Base-by-base conservation (phyloP, 805 yeast genomes). In the Candida nemodendra region DNA sequence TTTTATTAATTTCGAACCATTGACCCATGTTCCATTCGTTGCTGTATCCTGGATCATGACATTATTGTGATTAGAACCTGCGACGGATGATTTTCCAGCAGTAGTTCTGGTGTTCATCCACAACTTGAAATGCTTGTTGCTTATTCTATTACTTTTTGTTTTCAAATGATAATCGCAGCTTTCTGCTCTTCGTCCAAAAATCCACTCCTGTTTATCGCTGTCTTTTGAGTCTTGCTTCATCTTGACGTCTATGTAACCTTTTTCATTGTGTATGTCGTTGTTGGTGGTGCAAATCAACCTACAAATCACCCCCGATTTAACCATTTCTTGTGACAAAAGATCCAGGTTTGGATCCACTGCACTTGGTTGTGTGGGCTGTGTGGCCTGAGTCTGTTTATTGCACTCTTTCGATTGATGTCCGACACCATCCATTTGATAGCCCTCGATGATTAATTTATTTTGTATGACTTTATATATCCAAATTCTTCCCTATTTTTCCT, bases 1-100 rank as follows among this genome's bases (percentile, higher is more conserved):
- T 54, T 82, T 84, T 17, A 81, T 86, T 14, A 91, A 61, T 35
- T 87, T 71, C 26, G 72, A 72, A 22, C 81, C 81, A 65, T 91
- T 93, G 32, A 91, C 64, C 69, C 78, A 84, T 0, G 99, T 93
- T 6, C 99, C 99, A 64, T 93, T 93, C 2, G 98, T 91, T 1
- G 95, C 84, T 2, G 71, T 62, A 60, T 90, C 97, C 57, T 76
- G 78, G 39, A 81, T 68, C 81, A 81, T 75, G 23, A 59, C 28
- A 27, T 56, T 57, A 18, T 48, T 36, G 18, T 41, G 36, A 17
- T 33, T 32, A 13, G 23, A 33, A 12, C 22, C 24, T 18, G 43
- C 34, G 16, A 40, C 30, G 5, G 30, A 13, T 3, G 41, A 28
- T n/a, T 39, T 42, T 3, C 76, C 68, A 38, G 71, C 73, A 5